These are phyloP conservation scores for Discostella stelligeroides DNA, from an alignment of 108 stramenopile species.

Conservation along the genomic window DNA sequence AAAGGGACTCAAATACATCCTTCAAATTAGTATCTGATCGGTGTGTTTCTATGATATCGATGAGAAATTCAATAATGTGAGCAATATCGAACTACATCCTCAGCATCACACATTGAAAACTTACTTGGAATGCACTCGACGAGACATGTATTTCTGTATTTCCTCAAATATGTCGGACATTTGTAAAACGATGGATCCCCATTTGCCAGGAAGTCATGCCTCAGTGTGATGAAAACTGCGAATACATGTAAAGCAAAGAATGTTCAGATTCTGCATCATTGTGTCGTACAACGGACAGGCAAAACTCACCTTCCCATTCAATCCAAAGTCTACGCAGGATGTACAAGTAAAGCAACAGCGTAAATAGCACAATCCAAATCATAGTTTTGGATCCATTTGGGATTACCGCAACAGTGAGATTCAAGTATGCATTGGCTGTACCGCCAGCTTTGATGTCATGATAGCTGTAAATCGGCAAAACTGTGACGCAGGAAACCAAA, in stretches of 20 bases:
- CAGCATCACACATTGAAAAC: neutral
- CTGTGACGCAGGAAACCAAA: slow-evolving; percentile 35
- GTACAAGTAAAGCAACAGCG: slow-evolving; percentile 45
- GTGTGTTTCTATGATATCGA: slow-evolving; percentile 21
- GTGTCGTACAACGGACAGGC: neutral
- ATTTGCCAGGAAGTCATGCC: slow-evolving; percentile 59
- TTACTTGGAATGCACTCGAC: slow-evolving; percentile 66
- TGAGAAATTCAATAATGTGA: neutral
- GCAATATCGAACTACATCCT: neutral
- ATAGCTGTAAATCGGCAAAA: slow-evolving; percentile 33
- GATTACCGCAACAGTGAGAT: slow-evolving; percentile 47
- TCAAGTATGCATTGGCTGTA: slow-evolving; percentile 26
- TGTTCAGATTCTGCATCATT: neutral
- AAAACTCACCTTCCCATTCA: slow-evolving; percentile 56
- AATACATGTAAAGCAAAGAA: neutral
- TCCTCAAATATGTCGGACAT: slow-evolving; percentile 42
- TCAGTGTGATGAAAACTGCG: slow-evolving; percentile 50
- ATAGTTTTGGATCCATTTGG: slow-evolving; percentile 28
- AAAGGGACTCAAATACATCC: slow-evolving; percentile 58
- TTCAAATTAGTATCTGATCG: slow-evolving; percentile 51
- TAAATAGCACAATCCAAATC: slow-evolving; percentile 47
- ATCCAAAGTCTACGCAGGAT: slow-evolving; percentile 63
- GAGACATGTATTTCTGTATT: slow-evolving; percentile 58
- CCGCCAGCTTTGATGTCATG: slow-evolving; percentile 7
- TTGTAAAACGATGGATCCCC: slow-evolving; percentile 52